A percentile compares a stretch with the other conserved stretches of the same genome.
Conservation (phyloP, 2,329 filamentous ascomycete species). For the Diaporthe australafricana region DNA sequence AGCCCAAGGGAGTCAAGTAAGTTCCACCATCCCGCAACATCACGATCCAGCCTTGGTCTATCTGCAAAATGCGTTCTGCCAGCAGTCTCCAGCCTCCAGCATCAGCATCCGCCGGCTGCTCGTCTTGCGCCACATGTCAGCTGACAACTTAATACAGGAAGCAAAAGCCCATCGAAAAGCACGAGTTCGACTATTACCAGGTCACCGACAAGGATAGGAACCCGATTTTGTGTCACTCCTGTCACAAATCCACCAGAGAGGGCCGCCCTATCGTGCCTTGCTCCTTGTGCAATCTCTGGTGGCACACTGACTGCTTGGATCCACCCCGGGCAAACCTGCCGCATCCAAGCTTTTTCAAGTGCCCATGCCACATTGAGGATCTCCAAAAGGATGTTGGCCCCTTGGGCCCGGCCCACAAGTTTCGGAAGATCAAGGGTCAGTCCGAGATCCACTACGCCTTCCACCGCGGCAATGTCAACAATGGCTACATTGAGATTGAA, state of each 20-base stretch:
- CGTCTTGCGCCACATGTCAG: slow-evolving; percentile 33
- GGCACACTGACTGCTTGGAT: slow-evolving; percentile 93
- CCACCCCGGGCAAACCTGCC: slow-evolving; percentile 86
- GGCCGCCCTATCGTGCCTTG: slow-evolving; percentile 85
- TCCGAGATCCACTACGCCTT: slow-evolving; percentile 64
- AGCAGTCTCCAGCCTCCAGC: background rate
- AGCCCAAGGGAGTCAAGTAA: slow-evolving; percentile 73
- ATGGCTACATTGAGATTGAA: slow-evolving; percentile 78
- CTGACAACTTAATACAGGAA: slow-evolving; percentile 56
- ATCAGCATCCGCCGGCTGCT: background rate
- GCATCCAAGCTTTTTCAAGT: slow-evolving; percentile 83
- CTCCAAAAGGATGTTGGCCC: slow-evolving; percentile 68
- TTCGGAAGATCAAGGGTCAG: slow-evolving; percentile 69
- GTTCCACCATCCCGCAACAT: slow-evolving; percentile 44
- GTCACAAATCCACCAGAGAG: slow-evolving; percentile 72
- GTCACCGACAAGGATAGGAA: slow-evolving; percentile 79
- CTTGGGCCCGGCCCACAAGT: slow-evolving; percentile 70
- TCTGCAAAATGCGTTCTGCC: background rate
- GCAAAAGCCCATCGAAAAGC: slow-evolving; percentile 70
- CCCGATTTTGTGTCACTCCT: slow-evolving; percentile 81
- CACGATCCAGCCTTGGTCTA: background rate
- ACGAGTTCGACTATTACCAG: slow-evolving; percentile 74
- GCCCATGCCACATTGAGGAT: slow-evolving; percentile 87
- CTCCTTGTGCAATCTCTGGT: slow-evolving; percentile 83
- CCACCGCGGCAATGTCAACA: slow-evolving; percentile 75